Conservation (phyloP, 2,329 filamentous ascomycete genomes). For the Helotiales sp. region DNA sequence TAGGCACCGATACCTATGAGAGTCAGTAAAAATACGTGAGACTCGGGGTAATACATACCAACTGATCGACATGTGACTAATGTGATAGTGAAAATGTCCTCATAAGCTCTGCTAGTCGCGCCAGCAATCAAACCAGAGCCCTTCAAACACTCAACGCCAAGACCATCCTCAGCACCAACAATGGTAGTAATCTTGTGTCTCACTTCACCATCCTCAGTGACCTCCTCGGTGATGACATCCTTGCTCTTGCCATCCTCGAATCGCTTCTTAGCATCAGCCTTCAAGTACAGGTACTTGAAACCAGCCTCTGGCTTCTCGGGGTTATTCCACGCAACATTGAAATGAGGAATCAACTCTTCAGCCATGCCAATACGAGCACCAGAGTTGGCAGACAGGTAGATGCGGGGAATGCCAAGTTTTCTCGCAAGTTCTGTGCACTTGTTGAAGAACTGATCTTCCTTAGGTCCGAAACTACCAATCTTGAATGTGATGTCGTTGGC, state of each 20-base stretch:
- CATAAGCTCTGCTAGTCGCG: constrained; percentile 94
- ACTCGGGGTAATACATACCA: constrained; percentile 56
- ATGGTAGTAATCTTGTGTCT: constrained; percentile 94
- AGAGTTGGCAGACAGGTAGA: constrained; percentile 98
- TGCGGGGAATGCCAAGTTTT: constrained; percentile 91
- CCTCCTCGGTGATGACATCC: constrained; percentile 84
- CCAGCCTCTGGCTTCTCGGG: constrained; percentile 78
- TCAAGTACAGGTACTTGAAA: constrained; percentile 97
- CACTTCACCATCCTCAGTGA: constrained; percentile 85
- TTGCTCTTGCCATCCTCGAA: constrained; percentile 79
- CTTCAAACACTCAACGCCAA: constrained; percentile 96
- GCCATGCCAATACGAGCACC: constrained; percentile 97
- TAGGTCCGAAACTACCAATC: constrained; percentile 96
- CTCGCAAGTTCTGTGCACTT: constrained; percentile 97
- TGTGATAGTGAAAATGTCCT: constrained; percentile 98
- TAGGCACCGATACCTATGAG: constrained; percentile 87
- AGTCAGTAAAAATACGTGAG: constrained; percentile 39
- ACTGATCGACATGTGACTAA: constrained; percentile 97
- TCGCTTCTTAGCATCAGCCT: constrained; percentile 80
- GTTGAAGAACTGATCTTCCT: constrained; percentile 98
- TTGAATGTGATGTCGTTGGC: constrained; percentile 99
- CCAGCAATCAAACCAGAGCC: constrained; percentile 98
- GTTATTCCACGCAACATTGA: constrained; percentile 97
- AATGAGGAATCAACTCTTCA: constrained; percentile 95
- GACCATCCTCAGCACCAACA: constrained; percentile 89